Evolutionary conservation across 495 filamentous ascomycete genomes (phyloP), one percentile per base, ranked within the genome.

Genomic region (Thermochaetoides thermophila): DNA sequence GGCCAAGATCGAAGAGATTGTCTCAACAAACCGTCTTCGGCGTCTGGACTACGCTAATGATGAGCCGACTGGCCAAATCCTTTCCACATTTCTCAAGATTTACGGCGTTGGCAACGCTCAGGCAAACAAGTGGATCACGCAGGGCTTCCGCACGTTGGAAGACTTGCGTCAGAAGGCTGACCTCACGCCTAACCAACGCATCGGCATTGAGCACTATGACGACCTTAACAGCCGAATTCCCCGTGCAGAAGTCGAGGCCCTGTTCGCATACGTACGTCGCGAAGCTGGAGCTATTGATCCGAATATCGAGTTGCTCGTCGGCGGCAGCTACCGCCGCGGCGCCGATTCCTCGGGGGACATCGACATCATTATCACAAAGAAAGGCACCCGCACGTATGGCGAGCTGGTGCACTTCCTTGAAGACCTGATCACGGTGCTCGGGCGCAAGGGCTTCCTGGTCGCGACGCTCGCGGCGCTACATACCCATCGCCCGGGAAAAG

Each of bases 1-100:
- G 0, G 63, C 66, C 25, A 95, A 95, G 46, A 94, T 97, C 35
- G 79, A 91, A 46, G 89, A 97, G 48, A 94, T 95, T 29, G 84
- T 57, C 30, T 53, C 35, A 19, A 95, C 87, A 0, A 72, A 85
- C 46, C 63, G 63, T 10, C 71, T 97, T 0, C 67, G 72, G 13
- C 73, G 79, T 23, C 64, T 95, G 2, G 81, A 92, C 1, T 59
- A 66, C 19, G 64, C 78, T 1, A 70, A 64, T 33, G 44, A 59
- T 10, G 78, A 87, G n/a, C 67, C 74, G 0, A 61, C 64, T 10
- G 78, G 84, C 45, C 53, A 55, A 2, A 56, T 69, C 0, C 52
- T 94, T 11, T 73, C 74, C 20, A 40, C 61, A 2, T 95, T 95
- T 44, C 55, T 82, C 12, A 67, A 74, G 0, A 70, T 95, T 10